These are phyloP conservation scores for Colletotrichum liriopes DNA, from an alignment of 2,329 filamentous ascomycete genomes.

Conservation along the genomic window DNA sequence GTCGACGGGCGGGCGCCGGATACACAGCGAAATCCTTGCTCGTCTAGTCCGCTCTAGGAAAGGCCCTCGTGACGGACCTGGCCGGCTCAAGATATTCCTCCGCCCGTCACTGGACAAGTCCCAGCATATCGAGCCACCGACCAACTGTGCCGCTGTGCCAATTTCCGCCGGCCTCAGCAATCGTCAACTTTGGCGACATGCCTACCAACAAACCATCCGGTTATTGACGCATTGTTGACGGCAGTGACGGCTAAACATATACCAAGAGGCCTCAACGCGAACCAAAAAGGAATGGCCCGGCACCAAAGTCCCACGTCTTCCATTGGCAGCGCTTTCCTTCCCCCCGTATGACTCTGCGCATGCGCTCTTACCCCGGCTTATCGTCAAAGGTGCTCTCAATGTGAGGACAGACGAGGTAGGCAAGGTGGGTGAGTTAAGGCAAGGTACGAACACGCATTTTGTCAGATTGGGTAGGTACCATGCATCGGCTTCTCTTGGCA, in stretches of 20 bases:
- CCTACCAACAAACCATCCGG: neutral
- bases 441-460: slow-evolving; percentile 12
- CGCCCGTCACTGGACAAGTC: slow-evolving; percentile 18
- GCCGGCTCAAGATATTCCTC: slow-evolving; percentile 18
- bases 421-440: neutral
- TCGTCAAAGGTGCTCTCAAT: neutral
- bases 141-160: slow-evolving; percentile 31
- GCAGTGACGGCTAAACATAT: slow-evolving; percentile 16
- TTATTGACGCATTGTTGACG: slow-evolving; percentile 9
- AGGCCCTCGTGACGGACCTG: neutral
- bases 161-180: slow-evolving; percentile 19
- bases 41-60: slow-evolving; percentile 8
- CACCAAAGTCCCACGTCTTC: neutral
- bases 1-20: neutral
- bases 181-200: slow-evolving; percentile 3
- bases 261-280: neutral
- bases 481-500: slow-evolving; percentile 23
- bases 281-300: neutral
- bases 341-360: neutral
- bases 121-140: slow-evolving; percentile 13
- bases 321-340: slow-evolving; percentile 17
- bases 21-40: neutral
- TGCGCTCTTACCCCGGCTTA: slow-evolving; percentile 15
- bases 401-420: slow-evolving; percentile 11
- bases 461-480: slow-evolving; percentile 14